Percentiles rank a stretch among this genome's conserved stretches.
Evolutionary conservation across 805 yeast species (phyloP).

Genomic region (Metschnikowia picachoensis): DNA sequence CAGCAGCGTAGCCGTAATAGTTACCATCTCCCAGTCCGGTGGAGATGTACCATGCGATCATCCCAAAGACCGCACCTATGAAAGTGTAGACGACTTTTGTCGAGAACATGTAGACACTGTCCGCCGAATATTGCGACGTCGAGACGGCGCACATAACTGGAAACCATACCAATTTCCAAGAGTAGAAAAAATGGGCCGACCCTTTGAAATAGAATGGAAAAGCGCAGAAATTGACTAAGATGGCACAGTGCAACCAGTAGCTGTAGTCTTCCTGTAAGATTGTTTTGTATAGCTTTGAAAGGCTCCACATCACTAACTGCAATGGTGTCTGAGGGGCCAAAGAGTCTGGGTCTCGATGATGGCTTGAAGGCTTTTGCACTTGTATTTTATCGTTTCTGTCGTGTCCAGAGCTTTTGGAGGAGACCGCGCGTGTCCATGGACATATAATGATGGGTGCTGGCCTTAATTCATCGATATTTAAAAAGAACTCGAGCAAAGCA

Average conservation of each 20-base stretch:
- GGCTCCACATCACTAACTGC: slow-evolving; percentile 19
- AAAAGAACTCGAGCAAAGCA: slow-evolving; percentile 18
- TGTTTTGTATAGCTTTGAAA: slow-evolving; percentile 17
- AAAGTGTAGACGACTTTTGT: slow-evolving; percentile 26
- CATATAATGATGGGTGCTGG: slow-evolving; percentile 21
- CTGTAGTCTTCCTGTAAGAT: slow-evolving; percentile 22
- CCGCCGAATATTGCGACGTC: slow-evolving; percentile 29
- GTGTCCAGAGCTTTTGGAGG: too few species aligned
- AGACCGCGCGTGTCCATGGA: slow-evolving; percentile 7
- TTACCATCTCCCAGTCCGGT: slow-evolving; percentile 32
- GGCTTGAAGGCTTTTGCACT: not conserved
- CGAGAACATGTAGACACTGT: slow-evolving; percentile 24
- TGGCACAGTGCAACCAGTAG: slow-evolving; percentile 30
- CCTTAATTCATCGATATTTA: slow-evolving; percentile 20
- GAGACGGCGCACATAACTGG: slow-evolving; percentile 31
- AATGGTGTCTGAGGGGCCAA: slow-evolving; percentile 21
- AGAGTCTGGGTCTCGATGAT: slow-evolving; percentile 28
- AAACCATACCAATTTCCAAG: slow-evolving; percentile 27
- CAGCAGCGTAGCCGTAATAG: slow-evolving; percentile 29
- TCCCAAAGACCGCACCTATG: slow-evolving; percentile 28
- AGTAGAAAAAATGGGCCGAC: slow-evolving; percentile 28
- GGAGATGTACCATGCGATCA: slow-evolving; percentile 34
- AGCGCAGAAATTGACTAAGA: slow-evolving; percentile 21
- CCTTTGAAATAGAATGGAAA: slow-evolving; percentile 25
- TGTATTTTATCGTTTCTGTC: slow-evolving; percentile 1